Evolutionary conservation across 2,329 filamentous ascomycete species (phyloP).

Genomic region (Ceratocystis cubensis): DNA sequence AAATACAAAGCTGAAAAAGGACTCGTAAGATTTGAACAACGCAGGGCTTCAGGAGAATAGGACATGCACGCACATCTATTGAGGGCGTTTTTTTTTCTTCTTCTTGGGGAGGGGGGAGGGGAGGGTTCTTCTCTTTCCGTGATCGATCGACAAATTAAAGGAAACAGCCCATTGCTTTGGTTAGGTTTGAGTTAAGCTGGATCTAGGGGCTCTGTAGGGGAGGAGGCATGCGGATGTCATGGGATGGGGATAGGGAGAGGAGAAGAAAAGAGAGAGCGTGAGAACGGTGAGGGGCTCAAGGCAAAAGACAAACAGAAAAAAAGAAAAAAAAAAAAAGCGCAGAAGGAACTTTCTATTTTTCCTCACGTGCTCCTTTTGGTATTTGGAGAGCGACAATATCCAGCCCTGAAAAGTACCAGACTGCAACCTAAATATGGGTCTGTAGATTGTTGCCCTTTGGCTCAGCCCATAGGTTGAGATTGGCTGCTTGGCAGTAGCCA

Average conservation of each 20-base stretch:
- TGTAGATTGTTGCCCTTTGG: neutral
- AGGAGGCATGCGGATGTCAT: neutral
- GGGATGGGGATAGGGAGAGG: neutral
- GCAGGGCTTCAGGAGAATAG: neutral
- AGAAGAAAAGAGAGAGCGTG: neutral
- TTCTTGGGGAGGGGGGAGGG: neutral
- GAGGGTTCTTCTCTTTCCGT: neutral
- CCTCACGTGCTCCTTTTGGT: neutral
- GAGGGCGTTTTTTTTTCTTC: neutral
- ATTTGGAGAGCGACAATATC: neutral
- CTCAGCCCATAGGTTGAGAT: neutral
- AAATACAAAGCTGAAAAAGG: neutral
- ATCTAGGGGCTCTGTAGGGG: neutral
- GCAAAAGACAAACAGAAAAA: neutral
- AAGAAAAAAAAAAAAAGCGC: neutral
- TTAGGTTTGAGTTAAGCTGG: neutral
- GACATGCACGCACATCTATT: neutral
- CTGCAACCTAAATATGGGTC: neutral
- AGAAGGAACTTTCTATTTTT: neutral
- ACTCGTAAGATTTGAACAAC: neutral
- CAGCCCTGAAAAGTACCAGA: neutral
- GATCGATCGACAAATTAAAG: slow-evolving; percentile 5
- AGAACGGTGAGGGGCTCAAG: neutral
- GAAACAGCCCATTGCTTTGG: neutral
- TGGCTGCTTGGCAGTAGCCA: neutral